These are phyloP conservation scores for Phalaenopsis hybrid DNA, from an alignment of 116 monocot genomes.

Conservation along the genomic window DNA sequence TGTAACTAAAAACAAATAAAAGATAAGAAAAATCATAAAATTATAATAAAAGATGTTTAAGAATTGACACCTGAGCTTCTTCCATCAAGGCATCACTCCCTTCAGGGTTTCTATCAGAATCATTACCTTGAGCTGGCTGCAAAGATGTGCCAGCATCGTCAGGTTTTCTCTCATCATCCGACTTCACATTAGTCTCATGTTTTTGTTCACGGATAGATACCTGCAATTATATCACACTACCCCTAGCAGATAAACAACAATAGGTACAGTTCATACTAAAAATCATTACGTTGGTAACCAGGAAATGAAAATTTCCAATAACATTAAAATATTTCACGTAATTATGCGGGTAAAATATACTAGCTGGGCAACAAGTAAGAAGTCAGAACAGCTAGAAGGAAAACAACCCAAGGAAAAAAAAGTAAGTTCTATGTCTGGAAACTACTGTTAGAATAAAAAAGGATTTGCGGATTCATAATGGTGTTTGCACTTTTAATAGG, in stretches of 20 bases:
- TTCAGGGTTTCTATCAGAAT: constrained; percentile 42
- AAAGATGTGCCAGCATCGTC: constrained; percentile 25
- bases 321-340: background rate
- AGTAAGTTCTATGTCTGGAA: background rate
- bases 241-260: background rate
- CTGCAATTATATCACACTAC: constrained; percentile 16
- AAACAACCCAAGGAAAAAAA: background rate
- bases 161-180: constrained; percentile 40
- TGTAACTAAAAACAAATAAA: background rate
- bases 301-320: background rate
- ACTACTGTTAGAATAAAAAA: background rate
- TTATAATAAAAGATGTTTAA: background rate
- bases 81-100: constrained; percentile 37
- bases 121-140: constrained; percentile 9
- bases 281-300: background rate
- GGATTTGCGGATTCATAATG: background rate
- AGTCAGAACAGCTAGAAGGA: too few relatives aligned
- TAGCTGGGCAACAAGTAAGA: background rate
- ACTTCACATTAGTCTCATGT: constrained; percentile 34
- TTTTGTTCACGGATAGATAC: constrained; percentile 41
- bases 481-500: background rate
- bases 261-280: background rate
- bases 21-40: background rate
- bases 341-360: background rate
- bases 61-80: constrained; percentile 33